Evolutionary conservation across 768 basidiomycete species (phyloP).

Genomic region (Termitomyces eurrhizus): DNA sequence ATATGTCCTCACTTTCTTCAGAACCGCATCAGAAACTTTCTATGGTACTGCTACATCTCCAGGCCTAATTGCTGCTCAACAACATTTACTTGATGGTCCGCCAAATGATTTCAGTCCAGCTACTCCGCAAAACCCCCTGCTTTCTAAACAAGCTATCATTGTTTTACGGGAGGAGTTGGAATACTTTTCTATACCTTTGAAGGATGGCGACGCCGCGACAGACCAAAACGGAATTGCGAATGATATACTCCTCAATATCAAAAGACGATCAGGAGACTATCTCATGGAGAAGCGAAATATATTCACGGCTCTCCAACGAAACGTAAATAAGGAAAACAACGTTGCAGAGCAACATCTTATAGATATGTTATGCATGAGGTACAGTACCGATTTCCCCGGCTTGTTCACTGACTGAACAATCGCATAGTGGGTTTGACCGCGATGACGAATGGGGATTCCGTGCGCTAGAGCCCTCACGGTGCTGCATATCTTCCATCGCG

Average conservation of each 20-base stretch:
- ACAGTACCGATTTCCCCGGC: conserved; percentile 13
- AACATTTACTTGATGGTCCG: conserved; percentile 68
- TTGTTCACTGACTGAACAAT: conserved; percentile 4
- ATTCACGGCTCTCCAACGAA: conserved; percentile 96
- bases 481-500: conserved; percentile 97
- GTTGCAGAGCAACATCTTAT: conserved; percentile 98
- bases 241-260: conserved; percentile 70
- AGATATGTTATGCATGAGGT: conserved; percentile 99
- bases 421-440: conserved; percentile 84
- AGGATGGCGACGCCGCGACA: conserved; percentile 54
- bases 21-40: conserved; percentile 81
- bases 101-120: conserved; percentile 58
- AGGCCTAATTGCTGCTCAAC: conserved; percentile 76
- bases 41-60: conserved; percentile 78
- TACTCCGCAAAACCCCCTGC: conserved; percentile 82
- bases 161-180: conserved; percentile 97
- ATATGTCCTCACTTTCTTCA: conserved; percentile 92
- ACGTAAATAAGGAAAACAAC: conserved; percentile 99
- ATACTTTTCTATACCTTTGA: conserved; percentile 94
- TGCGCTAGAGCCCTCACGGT: conserved; percentile 91
- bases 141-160: conserved; percentile 96
- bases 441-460: conserved; percentile 99
- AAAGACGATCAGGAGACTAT: conserved; percentile 81
- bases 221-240: conserved; percentile 82
- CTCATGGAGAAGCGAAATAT: conserved; percentile 89